A percentile compares a stretch with the other conserved stretches of the same genome.
phyloP scores from a whole-genome alignment of 352 stramenopile genomes.

The Saprolegnia parasitica region DNA sequence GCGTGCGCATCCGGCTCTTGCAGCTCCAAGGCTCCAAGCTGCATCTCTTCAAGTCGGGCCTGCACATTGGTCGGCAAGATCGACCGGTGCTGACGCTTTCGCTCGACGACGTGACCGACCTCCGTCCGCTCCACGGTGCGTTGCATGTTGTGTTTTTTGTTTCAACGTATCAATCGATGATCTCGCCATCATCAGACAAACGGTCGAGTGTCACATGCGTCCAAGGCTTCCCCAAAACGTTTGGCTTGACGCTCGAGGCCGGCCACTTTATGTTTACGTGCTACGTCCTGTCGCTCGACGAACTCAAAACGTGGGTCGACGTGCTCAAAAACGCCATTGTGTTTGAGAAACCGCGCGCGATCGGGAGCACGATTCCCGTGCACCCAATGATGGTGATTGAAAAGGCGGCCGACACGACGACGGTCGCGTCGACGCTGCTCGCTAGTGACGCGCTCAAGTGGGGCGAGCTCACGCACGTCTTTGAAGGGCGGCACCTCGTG shows the following conservation, averaged over 20 bases:
- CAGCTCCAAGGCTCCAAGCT: slow-evolving; percentile 74
- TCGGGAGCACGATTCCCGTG: slow-evolving; percentile 57
- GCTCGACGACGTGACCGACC: slow-evolving; percentile 82
- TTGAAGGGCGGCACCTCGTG: slow-evolving; percentile 63
- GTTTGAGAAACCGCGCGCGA: slow-evolving; percentile 39
- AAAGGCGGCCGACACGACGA: slow-evolving; percentile 36
- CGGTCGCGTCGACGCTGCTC: neutral
- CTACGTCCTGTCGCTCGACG: slow-evolving; percentile 66
- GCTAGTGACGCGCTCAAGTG: slow-evolving; percentile 55
- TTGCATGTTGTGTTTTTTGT: slow-evolving; percentile 49
- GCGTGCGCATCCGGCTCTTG: slow-evolving; percentile 75
- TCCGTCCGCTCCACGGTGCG: slow-evolving; percentile 77
- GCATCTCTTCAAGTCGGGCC: slow-evolving; percentile 80
- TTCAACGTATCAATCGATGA: neutral
- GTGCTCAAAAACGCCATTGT: slow-evolving; percentile 82
- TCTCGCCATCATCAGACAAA: slow-evolving; percentile 11
- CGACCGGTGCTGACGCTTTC: slow-evolving; percentile 63
- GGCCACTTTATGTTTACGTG: slow-evolving; percentile 82
- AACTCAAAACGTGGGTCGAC: slow-evolving; percentile 83
- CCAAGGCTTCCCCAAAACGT: slow-evolving; percentile 82
- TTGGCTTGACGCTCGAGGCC: slow-evolving; percentile 77
- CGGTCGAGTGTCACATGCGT: slow-evolving; percentile 47
- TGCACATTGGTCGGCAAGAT: slow-evolving; percentile 66
- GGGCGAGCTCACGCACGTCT: slow-evolving; percentile 64
- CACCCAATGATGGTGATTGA: slow-evolving; percentile 67